Percentiles rank a stretch among this genome's conserved stretches.
phyloP scores from a whole-genome alignment of 2,329 filamentous ascomycete species.

The Sphaerulina vaccinii region DNA sequence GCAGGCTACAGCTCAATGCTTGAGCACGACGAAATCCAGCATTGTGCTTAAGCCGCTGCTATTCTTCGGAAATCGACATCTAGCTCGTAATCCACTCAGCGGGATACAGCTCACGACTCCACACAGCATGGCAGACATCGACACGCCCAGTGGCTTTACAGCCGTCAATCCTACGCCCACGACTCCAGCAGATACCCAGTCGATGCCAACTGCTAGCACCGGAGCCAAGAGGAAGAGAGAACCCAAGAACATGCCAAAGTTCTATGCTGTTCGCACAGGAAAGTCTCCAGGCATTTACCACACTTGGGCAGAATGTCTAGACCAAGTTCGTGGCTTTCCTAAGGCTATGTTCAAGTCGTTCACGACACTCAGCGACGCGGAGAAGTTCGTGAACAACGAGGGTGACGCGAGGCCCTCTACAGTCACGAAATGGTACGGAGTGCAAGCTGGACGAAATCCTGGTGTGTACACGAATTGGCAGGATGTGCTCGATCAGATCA shows the following conservation, averaged over 20 bases:
- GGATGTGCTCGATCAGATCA: conserved; percentile 70
- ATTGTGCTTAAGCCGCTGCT: conserved; percentile 11
- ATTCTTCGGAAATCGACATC: conserved; percentile 12
- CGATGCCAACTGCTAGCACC: conserved; percentile 7
- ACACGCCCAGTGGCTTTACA: conserved; percentile 37
- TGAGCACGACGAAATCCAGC: conserved; percentile 4
- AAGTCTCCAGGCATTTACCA: conserved; percentile 62
- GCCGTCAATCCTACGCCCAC: conserved; percentile 26
- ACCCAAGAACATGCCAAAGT: conserved; percentile 49
- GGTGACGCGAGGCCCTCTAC: conserved; percentile 21
- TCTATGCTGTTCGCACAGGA: conserved; percentile 63
- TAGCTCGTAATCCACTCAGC: conserved; percentile 1
- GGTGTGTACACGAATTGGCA: conserved; percentile 68
- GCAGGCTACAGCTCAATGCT: conserved; percentile 2
- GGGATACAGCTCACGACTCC: not conserved
- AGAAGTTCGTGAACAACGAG: conserved; percentile 68
- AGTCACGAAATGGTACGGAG: conserved; percentile 57
- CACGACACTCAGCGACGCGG: conserved; percentile 68
- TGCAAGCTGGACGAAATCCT: conserved; percentile 57
- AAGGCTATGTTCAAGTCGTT: conserved; percentile 70
- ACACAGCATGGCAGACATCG: conserved; percentile 19
- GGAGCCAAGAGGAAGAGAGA: conserved; percentile 58
- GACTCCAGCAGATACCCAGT: conserved; percentile 2
- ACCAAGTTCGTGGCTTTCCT: conserved; percentile 60
- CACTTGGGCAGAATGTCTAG: conserved; percentile 61